Evolutionary conservation across 2,329 filamentous ascomycete genomes (phyloP).

Genomic region (Penicillium sp.): DNA sequence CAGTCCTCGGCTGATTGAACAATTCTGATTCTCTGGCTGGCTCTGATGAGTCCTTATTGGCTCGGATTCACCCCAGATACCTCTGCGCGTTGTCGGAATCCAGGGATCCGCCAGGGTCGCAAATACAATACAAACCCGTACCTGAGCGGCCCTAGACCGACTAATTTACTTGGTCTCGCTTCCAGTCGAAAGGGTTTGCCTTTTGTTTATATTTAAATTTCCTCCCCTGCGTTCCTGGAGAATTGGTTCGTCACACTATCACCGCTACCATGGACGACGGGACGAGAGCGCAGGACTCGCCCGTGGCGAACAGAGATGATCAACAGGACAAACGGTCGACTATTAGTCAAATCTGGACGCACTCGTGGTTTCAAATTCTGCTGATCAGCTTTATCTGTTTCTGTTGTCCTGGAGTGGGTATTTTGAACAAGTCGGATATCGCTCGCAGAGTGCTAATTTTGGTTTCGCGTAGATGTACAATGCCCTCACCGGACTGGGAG

Average conservation of each 20-base stretch:
- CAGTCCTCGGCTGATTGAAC: not conserved
- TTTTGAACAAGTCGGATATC: not conserved
- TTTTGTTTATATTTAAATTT: too few relatives aligned
- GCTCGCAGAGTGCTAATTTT: not conserved
- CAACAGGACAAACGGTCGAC: conserved; percentile 11
- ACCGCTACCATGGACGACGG: conserved; percentile 7
- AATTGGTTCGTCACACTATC: not conserved
- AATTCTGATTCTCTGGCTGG: not conserved
- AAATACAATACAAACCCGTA: conserved; percentile 2
- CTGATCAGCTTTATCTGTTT: conserved; percentile 53
- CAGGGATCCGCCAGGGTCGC: conserved; percentile 10
- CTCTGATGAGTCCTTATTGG: not conserved
- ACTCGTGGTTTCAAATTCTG: conserved; percentile 51
- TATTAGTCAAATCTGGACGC: conserved; percentile 35
- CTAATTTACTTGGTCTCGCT: too few relatives aligned
- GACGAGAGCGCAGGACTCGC: conserved; percentile 11
- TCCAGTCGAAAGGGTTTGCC: not conserved
- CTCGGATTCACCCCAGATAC: conserved; percentile 9
- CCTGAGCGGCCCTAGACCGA: not conserved
- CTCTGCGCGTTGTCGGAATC: conserved; percentile 6
- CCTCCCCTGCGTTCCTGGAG: too few relatives aligned
- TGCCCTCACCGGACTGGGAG: conserved; percentile 47
- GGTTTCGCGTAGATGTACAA: conserved; percentile 46
- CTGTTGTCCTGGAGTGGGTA: conserved; percentile 42
- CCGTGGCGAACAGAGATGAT: conserved; percentile 6